Percentiles rank a stretch among this genome's conserved stretches.
phyloP scores from a whole-genome alignment of 106 monocot genomes.

The Triglochin maritima region DNA sequence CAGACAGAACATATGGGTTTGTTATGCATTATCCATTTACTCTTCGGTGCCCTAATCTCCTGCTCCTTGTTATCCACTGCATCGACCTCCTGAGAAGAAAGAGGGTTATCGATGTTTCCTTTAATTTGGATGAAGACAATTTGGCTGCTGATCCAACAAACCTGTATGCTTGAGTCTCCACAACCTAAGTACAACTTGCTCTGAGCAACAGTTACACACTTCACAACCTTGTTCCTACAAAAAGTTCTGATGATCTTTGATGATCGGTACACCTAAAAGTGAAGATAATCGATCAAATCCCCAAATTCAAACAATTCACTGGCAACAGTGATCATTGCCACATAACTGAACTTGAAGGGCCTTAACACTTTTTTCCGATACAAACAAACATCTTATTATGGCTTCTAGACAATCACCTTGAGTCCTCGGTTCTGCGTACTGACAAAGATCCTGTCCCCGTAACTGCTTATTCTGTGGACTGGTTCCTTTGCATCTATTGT shows the following conservation, averaged over 20 bases:
- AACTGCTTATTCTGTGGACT: constrained; percentile 48
- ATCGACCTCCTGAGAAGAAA: constrained; percentile 58
- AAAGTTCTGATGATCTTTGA: constrained; percentile 55
- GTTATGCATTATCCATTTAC: constrained; percentile 54
- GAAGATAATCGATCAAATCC: neutral
- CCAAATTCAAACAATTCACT: neutral
- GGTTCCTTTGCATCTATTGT: constrained; percentile 69
- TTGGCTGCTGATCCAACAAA: constrained; percentile 14
- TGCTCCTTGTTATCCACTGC: constrained; percentile 29
- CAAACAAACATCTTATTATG: too few species aligned
- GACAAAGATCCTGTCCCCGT: constrained; percentile 58
- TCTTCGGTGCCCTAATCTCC: constrained; percentile 53
- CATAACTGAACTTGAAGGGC: neutral
- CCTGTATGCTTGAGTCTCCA: constrained; percentile 83
- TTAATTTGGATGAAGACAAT: too few species aligned
- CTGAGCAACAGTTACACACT: constrained; percentile 42
- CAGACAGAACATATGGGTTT: constrained; percentile 44
- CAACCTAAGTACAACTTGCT: constrained; percentile 71
- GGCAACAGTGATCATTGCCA: neutral
- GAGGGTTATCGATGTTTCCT: neutral
- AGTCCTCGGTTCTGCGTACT: constrained; percentile 46
- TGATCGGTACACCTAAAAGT: constrained; percentile 41
- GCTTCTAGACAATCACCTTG: constrained; percentile 33
- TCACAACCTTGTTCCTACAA: constrained; percentile 56
- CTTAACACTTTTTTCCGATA: too few species aligned